These are phyloP conservation scores for Euclidium syriacum DNA, from an alignment of 345 rosid genomes.

Conservation along the genomic window DNA sequence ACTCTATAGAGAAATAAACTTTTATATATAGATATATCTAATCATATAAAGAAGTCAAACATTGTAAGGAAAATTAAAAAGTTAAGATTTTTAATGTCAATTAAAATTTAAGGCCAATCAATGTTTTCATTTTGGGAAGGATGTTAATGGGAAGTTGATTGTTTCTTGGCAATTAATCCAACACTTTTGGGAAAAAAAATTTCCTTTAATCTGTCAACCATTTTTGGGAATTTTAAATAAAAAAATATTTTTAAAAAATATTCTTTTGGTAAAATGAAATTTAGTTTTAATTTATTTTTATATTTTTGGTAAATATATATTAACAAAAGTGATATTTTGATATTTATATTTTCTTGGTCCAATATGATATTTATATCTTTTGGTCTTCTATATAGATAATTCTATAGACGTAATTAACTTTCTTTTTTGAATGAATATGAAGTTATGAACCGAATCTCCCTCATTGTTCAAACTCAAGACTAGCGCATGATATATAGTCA, in stretches of 20 bases:
- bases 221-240: neutral
- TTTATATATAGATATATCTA: neutral
- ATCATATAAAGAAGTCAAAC: constrained; percentile 11
- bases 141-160: neutral
- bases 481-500: too few relatives aligned
- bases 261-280: neutral
- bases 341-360: too few relatives aligned
- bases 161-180: constrained; percentile 2
- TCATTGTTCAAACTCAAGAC: too few relatives aligned
- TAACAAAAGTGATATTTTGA: neutral
- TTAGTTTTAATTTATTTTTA: neutral
- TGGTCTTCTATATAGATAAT: constrained; percentile 1
- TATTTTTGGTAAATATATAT: neutral
- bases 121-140: neutral
- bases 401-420: too few relatives aligned
- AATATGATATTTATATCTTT: too few relatives aligned
- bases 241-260: neutral
- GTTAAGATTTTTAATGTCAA: neutral
- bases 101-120: neutral
- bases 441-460: too few relatives aligned
- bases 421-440: too few relatives aligned
- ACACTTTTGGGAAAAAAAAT: constrained; percentile 7
- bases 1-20: neutral
- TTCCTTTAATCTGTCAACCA: too few relatives aligned
- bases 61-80: neutral